These are phyloP conservation scores for Solioccasus polychromus DNA, from an alignment of 768 basidiomycete species.

Conservation along the genomic window DNA sequence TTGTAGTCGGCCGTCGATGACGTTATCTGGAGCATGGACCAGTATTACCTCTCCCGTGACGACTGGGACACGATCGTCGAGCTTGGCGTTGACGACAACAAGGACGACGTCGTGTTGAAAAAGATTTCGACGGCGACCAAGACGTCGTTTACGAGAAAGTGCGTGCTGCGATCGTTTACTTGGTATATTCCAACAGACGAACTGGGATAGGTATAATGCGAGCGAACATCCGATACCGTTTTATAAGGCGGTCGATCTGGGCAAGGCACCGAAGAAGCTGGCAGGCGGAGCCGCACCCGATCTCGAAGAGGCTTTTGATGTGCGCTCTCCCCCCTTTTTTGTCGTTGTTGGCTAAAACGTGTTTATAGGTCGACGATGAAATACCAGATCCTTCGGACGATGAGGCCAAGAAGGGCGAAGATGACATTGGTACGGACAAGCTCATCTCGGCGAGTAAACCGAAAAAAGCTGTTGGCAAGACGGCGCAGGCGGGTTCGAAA, in stretches of 20 bases:
- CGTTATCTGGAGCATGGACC: conserved; percentile 88
- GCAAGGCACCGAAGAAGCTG: conserved; percentile 79
- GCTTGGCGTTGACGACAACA: conserved; percentile 80
- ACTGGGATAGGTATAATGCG: conserved; percentile 75
- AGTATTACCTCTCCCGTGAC: conserved; percentile 88
- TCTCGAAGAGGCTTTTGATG: conserved; percentile 88
- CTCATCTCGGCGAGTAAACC: conserved; percentile 55
- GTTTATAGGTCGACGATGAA: conserved; percentile 45
- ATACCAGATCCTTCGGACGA: conserved; percentile 48
- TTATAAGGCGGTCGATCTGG: conserved; percentile 81
- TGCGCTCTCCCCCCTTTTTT: conserved; percentile 33
- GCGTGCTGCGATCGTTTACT: conserved; percentile 18
- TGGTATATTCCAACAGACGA: not conserved
- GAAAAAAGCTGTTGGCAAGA: conserved; percentile 25
- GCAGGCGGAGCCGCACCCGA: conserved; percentile 77
- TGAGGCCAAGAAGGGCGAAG: conserved; percentile 35
- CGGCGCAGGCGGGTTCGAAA: conserved; percentile 3
- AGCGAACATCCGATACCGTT: conserved; percentile 92
- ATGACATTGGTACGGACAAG: conserved; percentile 53
- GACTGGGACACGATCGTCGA: conserved; percentile 98
- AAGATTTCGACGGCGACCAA: conserved; percentile 82
- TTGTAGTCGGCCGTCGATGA: conserved; percentile 59
- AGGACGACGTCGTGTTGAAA: conserved; percentile 74
- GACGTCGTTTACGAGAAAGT: conserved; percentile 83
- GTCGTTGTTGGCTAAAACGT: conserved; percentile 1